These are phyloP conservation scores for Actinidia chinensis DNA, from an alignment of 179 eudicot species.

Conservation along the genomic window DNA sequence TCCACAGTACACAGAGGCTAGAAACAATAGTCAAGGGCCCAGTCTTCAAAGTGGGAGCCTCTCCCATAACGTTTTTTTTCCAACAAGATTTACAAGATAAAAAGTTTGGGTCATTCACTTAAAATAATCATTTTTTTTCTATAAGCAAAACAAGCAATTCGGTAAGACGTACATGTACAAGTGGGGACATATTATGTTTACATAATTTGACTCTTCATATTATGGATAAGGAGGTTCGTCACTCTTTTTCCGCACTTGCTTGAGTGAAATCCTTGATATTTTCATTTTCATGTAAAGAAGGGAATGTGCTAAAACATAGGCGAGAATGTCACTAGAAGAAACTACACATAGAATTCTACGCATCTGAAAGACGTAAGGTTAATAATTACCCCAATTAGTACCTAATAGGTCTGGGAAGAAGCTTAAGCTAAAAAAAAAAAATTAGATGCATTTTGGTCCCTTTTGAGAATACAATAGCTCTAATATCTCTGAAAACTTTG, in stretches of 20 bases:
- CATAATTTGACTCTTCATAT: slow-evolving; percentile 4
- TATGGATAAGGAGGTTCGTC: not conserved
- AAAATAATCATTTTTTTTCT: not conserved
- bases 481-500: no score
- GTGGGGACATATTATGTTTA: not conserved
- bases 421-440: no score
- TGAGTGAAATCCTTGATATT: not conserved
- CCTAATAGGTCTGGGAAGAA: no score
- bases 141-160: no score
- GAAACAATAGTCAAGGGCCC: not conserved
- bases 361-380: no score
- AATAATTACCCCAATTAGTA: no score
- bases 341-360: no score
- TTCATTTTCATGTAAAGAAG: not conserved
- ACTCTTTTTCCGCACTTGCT: not conserved
- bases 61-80: not conserved
- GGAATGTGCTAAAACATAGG: no score
- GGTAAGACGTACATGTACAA: not conserved
- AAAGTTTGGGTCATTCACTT: not conserved
- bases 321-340: no score
- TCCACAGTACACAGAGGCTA: not conserved
- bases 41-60: not conserved
- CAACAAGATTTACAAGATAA: not conserved
- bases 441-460: no score
- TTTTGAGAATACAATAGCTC: no score